Evolutionary conservation across 1,139 yeast species (phyloP), one percentile per base, ranked within the genome.

Genomic region (Saccharomyces hybrid): DNA sequence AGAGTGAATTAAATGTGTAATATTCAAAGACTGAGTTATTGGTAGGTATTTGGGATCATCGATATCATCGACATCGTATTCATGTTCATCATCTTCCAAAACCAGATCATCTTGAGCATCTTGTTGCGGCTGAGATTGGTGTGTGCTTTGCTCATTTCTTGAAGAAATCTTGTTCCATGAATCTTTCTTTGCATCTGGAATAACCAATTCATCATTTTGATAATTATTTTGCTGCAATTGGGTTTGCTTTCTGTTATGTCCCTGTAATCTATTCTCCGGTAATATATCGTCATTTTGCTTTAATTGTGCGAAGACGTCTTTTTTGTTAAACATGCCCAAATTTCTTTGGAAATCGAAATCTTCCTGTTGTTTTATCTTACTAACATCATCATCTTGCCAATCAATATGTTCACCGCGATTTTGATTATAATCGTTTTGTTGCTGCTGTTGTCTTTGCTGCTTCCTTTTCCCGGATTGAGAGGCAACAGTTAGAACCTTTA

Each of bases 341-440:
- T 87, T 88, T 9, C 90, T 86, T 56, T 82, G 88, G 70, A 91
- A 91, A 69, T 91, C 97, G 72, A 91, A 91, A 59, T 90, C 97
- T 25, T 78, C 82, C 44, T 80, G 71, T 30, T 73, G 62, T 60
- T 80, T 80, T 58, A 82, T 78, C 52, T 76, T 73, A 16, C 72
- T 66, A 4, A 79, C 79, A 57, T 79, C 82, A 31, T 76, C 78
- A 50, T 77, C 79, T 46, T 67, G 66, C 87, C 86, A 83, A 50
- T 77, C 79, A 14, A 73, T 72, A 26, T 65, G 71, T 11, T 50
- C 50, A 25, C 53, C 50, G 28, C 44, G 49, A 44, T 49, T 52
- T 16, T 20, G 27, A 25, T 34, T 47, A 14, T 32, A 31, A 4
- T 32, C 51, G 49, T 50, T 42, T 26, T 52, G 27, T 38, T 58